These are phyloP conservation scores for Maudiozyma serrabonitensis DNA, from an alignment of 805 yeast genomes.

Conservation along the genomic window DNA sequence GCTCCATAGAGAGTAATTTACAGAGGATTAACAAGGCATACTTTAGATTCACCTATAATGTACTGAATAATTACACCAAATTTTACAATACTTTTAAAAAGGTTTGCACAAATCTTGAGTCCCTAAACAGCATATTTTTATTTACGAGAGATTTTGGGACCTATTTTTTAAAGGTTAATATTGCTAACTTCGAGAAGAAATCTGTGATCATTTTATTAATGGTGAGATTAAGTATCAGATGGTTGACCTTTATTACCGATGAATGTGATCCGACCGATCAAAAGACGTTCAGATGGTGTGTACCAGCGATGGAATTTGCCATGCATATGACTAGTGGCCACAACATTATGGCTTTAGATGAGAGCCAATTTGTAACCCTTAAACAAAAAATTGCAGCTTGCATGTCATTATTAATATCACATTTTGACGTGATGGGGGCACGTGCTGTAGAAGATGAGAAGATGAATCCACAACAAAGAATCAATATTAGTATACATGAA, in stretches of 20 bases:
- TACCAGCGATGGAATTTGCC: constrained; percentile 87
- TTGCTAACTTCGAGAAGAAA: constrained; percentile 44
- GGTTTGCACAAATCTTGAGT: constrained; percentile 60
- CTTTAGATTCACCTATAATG: constrained; percentile 55
- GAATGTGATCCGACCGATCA: constrained; percentile 90
- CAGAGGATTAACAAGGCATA: constrained; percentile 55
- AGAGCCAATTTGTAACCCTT: constrained; percentile 62
- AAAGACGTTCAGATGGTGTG: constrained; percentile 93
- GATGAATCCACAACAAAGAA: constrained; percentile 23
- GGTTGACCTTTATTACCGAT: constrained; percentile 90
- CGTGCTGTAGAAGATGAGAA: constrained; percentile 59
- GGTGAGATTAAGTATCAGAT: constrained; percentile 68
- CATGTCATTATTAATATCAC: constrained; percentile 86
- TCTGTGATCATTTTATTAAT: constrained; percentile 62
- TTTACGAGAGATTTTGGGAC: constrained; percentile 78
- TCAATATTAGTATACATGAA: constrained; percentile 28
- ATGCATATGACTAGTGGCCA: constrained; percentile 90
- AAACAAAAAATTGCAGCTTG: constrained; percentile 86
- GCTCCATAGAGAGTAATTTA: constrained; percentile 64
- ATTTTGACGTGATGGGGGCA: constrained; percentile 97
- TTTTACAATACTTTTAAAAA: constrained; percentile 45
- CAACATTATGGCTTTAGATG: constrained; percentile 71
- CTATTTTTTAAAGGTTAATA: constrained; percentile 55
- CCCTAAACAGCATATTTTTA: constrained; percentile 62
- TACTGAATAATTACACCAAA: constrained; percentile 49